phyloP scores from a whole-genome alignment of 2,329 filamentous ascomycete species.

The Venturiaceae sp. region DNA sequence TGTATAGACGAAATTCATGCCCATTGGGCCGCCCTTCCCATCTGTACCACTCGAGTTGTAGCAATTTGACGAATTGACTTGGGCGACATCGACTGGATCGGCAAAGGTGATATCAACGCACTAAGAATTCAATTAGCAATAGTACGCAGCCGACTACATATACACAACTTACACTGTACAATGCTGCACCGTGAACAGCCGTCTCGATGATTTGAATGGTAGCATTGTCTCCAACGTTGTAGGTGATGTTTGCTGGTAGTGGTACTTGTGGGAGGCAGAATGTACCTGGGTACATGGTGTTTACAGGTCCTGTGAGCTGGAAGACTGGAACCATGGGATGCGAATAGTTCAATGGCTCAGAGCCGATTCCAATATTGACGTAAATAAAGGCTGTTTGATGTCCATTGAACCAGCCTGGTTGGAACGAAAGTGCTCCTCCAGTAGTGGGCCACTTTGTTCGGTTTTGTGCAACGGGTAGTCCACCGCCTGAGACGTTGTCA shows the following conservation, averaged over 20 bases:
- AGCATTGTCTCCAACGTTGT: conserved; percentile 74
- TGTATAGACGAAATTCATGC: conserved; percentile 9
- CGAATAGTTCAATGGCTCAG: conserved; percentile 77
- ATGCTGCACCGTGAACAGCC: conserved; percentile 70
- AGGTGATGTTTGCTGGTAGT: conserved; percentile 60
- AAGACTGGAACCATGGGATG: conserved; percentile 71
- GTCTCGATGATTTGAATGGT: conserved; percentile 83
- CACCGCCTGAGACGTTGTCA: conserved; percentile 56
- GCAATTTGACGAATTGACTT: conserved; percentile 8
- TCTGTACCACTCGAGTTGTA: conserved; percentile 9
- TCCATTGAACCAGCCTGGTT: conserved; percentile 93
- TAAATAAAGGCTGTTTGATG: conserved; percentile 77
- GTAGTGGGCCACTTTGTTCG: conserved; percentile 84
- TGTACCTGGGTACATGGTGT: conserved; percentile 75
- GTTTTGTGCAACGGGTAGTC: conserved; percentile 66
- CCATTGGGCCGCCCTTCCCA: conserved; percentile 7
- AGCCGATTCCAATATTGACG: conserved; percentile 83
- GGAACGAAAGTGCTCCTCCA: conserved; percentile 80
- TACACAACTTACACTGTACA: conserved; percentile 59
- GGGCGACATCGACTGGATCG: conserved; percentile 7
- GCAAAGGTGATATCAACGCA: conserved; percentile 48
- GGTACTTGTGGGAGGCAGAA: conserved; percentile 87
- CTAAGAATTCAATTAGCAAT: conserved; percentile 33
- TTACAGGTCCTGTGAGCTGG: conserved; percentile 71
- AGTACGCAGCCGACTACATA: neutral